Evolutionary conservation across 169 alveolate genomes (phyloP), one percentile per base, ranked within the genome.

Genomic region (Plasmodium vivax): DNA sequence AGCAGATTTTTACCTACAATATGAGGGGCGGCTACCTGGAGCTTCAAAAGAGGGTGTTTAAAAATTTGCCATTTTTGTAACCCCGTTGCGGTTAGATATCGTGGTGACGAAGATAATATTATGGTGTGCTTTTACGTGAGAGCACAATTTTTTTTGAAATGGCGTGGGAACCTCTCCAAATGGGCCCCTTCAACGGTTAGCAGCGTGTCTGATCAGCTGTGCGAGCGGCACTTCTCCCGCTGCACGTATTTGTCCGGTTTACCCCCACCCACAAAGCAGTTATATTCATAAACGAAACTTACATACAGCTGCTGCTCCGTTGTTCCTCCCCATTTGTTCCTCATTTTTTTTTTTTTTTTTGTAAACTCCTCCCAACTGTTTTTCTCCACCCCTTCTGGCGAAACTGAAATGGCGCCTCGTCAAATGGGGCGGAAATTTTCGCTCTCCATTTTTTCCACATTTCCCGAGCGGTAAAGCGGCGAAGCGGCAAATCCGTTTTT

Each of bases 61-160:
- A 90, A 90, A 90, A 90, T 80, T 80, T 90, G 51, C 94, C 94
- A 6, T 90, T 90, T 80, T 81, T 90, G 12, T 85, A 51, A 85
- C 77, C 3, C 1, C 30, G 1, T 30, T 30, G 27, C 23, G 62
- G 9, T 14, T 2, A 3, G 8, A 16, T 51, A 14, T 16, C 58
- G 6, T 47, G 23, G 62, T 51, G 62, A 27, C 38, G 14, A 68
- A 19, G 27, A 23, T 5, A 68, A 23, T 62, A 27, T 62, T 27
- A 23, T 62, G 38, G 3, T 62, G 36, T 62, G 34, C 30, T 19
- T 23, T 62, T n/a, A 62, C 30, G 77, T 62, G 16, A 62, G 30
- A 62, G 36, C 16, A 68, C 27, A 16, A 8, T 6, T 19, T 68
- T 6, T 19, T 68, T 68, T 68, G 32, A 12, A 68, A 30, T 68